Evolutionary conservation across 1,139 yeast species (phyloP).

Genomic region (Suhomyces chickasaworum): DNA sequence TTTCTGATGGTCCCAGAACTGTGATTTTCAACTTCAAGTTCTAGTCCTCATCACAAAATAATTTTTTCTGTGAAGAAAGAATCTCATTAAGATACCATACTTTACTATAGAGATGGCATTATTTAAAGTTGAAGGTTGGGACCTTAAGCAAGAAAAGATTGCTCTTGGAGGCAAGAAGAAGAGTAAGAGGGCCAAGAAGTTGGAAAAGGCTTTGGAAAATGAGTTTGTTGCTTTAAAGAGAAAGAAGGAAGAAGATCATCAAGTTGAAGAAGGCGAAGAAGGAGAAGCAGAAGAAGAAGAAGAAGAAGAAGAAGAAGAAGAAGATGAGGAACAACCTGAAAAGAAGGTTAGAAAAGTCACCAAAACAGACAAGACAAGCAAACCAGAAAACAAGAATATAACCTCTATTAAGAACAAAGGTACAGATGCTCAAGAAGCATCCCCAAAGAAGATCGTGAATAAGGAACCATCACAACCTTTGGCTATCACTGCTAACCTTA

Average conservation of each 20-base stretch:
- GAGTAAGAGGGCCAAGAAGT: constrained; percentile 34
- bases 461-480: constrained; percentile 18
- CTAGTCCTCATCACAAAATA: background rate
- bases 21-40: no score
- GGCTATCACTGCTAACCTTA: constrained; percentile 49
- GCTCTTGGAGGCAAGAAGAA: constrained; percentile 44
- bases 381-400: constrained; percentile 9
- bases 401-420: constrained; percentile 15
- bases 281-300: constrained; percentile 8
- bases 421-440: constrained; percentile 8
- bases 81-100: background rate
- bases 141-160: constrained; percentile 56
- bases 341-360: constrained; percentile 10
- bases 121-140: constrained; percentile 84
- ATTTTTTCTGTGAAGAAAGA: constrained; percentile 1
- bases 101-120: constrained; percentile 58
- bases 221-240: constrained; percentile 24
- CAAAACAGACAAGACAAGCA: no score
- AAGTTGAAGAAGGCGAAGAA: no score
- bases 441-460: constrained; percentile 13
- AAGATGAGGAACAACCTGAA: constrained; percentile 13
- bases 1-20: no score
- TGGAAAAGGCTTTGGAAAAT: constrained; percentile 24
- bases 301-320: constrained; percentile 12
- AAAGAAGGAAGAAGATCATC: no score